Percentiles rank a stretch among this genome's conserved stretches.
phyloP scores from a whole-genome alignment of 495 filamentous ascomycete species.

The Penicillium bialowiezense region DNA sequence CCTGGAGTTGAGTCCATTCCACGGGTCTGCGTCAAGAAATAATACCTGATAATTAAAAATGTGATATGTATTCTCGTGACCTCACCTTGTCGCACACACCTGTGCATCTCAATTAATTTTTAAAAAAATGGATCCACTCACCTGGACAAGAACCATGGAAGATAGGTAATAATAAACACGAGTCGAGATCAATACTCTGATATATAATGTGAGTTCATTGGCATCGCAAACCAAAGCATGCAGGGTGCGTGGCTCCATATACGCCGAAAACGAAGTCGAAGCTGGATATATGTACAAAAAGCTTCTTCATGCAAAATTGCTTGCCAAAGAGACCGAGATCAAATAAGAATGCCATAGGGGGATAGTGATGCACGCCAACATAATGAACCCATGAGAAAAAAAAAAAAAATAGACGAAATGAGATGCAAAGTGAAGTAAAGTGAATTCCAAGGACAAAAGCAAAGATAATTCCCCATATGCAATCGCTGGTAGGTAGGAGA shows the following conservation, averaged over 20 bases:
- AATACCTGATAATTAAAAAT: too few relatives aligned
- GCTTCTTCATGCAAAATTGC: slow-evolving; percentile 8
- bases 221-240: not conserved
- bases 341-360: not conserved
- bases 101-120: too few relatives aligned
- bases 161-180: too few relatives aligned
- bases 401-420: not conserved
- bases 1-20: too few relatives aligned
- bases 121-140: too few relatives aligned
- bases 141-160: too few relatives aligned
- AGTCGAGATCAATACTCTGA: too few relatives aligned
- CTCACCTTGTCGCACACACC: too few relatives aligned
- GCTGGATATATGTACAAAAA: slow-evolving; percentile 9
- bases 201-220: not conserved
- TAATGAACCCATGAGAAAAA: not conserved
- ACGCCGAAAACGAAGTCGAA: slow-evolving; percentile 5
- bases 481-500: slow-evolving; percentile 1
- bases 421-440: not conserved
- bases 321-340: slow-evolving; percentile 2
- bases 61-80: too few relatives aligned
- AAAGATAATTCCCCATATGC: slow-evolving; percentile 1
- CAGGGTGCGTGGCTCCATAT: not conserved
- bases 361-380: slow-evolving; percentile 5
- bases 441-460: not conserved
- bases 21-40: too few relatives aligned